These are phyloP conservation scores for Pseudocercospora crystallina DNA, from an alignment of 2,329 filamentous ascomycete genomes.

Conservation along the genomic window DNA sequence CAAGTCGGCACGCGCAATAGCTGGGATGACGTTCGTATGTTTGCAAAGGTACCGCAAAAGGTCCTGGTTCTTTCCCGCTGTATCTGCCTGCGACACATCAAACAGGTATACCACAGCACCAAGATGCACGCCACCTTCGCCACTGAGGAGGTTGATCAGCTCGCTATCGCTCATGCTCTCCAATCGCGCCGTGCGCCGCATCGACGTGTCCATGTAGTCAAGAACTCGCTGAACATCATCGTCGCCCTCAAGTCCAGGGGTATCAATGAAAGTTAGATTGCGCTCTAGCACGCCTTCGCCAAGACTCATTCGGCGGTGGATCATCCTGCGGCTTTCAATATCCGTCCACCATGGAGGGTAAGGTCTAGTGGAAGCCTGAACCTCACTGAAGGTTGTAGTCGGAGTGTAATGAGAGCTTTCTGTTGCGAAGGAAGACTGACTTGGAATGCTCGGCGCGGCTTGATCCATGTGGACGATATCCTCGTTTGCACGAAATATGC, in stretches of 20 bases:
- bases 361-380: constrained; percentile 52
- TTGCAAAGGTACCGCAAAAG: constrained; percentile 52
- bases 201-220: constrained; percentile 67
- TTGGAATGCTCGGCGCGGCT: constrained; percentile 36
- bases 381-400: constrained; percentile 37
- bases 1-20: constrained; percentile 76
- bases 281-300: constrained; percentile 80
- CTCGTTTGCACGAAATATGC: constrained; percentile 80
- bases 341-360: constrained; percentile 91
- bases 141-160: constrained; percentile 73
- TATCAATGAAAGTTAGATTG: constrained; percentile 93
- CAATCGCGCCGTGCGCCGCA: constrained; percentile 63
- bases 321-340: constrained; percentile 63
- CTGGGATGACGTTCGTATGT: constrained; percentile 80
- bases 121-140: constrained; percentile 78
- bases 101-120: constrained; percentile 85
- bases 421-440: constrained; percentile 22
- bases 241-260: constrained; percentile 62
- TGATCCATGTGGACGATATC: constrained; percentile 93
- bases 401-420: constrained; percentile 16
- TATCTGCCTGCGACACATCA: constrained; percentile 2
- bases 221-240: constrained; percentile 41
- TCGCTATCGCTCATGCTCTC: constrained; percentile 69
- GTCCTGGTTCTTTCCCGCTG: constrained; percentile 15
- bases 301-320: constrained; percentile 65